Conservation (phyloP, 2,329 filamentous ascomycete genomes). For the Teratosphaeria viscida region DNA sequence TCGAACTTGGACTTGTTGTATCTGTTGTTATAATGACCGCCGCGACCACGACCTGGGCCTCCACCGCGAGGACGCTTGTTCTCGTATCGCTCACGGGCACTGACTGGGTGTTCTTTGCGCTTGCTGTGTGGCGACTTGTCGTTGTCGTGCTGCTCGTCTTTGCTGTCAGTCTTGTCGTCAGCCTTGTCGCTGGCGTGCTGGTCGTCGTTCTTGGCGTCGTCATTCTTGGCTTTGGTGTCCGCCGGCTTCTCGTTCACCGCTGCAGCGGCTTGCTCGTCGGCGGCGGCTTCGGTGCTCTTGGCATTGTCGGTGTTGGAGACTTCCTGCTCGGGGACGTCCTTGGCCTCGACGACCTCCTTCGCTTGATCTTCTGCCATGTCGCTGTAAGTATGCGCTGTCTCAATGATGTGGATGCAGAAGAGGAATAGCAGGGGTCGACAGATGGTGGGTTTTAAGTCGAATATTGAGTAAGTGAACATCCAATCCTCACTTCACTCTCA, state of each 20-base stretch:
- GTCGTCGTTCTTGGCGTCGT: not conserved
- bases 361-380: conserved; percentile 5
- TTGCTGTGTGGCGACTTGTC: conserved; percentile 2
- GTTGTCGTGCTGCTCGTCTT: not conserved
- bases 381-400: not conserved
- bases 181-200: not conserved
- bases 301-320: conserved; percentile 1
- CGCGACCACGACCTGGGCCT: not conserved
- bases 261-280: conserved; percentile 7
- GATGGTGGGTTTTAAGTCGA: not conserved
- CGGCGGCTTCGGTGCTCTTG: not conserved
- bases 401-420: not conserved
- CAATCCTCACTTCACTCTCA: conserved; percentile 49
- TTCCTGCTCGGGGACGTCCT: conserved; percentile 6
- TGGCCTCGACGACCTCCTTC: conserved; percentile 4
- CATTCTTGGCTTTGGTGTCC: conserved; percentile 8
- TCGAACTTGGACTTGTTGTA: conserved; percentile 20
- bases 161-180: not conserved
- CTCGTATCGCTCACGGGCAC: conserved; percentile 4
- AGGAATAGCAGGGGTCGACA: not conserved
- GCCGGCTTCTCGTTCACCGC: conserved; percentile 6
- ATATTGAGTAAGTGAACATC: not conserved
- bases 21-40: conserved; percentile 5
- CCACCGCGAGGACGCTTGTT: conserved; percentile 6
- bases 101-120: conserved; percentile 5